Conservation (phyloP, 495 filamentous ascomycete species). For the Aspergillus bertholletiae region DNA sequence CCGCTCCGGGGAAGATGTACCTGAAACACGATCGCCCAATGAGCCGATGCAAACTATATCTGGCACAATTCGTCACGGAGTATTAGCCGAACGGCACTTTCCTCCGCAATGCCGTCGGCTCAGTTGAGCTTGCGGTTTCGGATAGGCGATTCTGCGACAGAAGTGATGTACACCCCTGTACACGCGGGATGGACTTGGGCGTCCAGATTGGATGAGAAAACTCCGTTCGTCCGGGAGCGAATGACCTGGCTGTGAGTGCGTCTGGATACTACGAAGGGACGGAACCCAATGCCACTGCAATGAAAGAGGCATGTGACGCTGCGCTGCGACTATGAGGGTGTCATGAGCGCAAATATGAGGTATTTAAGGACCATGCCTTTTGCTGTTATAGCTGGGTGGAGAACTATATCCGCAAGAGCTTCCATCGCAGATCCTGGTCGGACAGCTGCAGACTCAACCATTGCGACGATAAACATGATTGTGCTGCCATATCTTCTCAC, state of each 20-base stretch:
- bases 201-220: background rate
- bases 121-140: background rate
- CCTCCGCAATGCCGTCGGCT: background rate
- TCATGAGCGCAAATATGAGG: too few relatives aligned
- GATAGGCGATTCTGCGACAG: background rate
- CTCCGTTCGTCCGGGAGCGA: background rate
- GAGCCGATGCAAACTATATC: background rate
- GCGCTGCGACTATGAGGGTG: too few relatives aligned
- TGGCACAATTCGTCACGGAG: background rate
- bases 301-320: too few relatives aligned
- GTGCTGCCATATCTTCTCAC: conserved; percentile 1
- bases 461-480: background rate
- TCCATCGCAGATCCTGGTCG: too few relatives aligned
- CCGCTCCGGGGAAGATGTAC: background rate
- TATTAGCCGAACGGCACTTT: background rate
- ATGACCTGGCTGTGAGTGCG: background rate
- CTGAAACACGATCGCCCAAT: background rate
- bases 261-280: too few relatives aligned
- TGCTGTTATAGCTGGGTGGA: too few relatives aligned
- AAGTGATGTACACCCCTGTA: background rate
- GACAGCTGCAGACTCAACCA: too few relatives aligned
- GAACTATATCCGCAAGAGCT: too few relatives aligned
- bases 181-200: background rate
- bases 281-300: too few relatives aligned
- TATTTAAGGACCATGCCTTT: too few relatives aligned